Base-by-base conservation (phyloP, 2,329 filamentous ascomycete genomes). In the Ascochyta fabae region DNA sequence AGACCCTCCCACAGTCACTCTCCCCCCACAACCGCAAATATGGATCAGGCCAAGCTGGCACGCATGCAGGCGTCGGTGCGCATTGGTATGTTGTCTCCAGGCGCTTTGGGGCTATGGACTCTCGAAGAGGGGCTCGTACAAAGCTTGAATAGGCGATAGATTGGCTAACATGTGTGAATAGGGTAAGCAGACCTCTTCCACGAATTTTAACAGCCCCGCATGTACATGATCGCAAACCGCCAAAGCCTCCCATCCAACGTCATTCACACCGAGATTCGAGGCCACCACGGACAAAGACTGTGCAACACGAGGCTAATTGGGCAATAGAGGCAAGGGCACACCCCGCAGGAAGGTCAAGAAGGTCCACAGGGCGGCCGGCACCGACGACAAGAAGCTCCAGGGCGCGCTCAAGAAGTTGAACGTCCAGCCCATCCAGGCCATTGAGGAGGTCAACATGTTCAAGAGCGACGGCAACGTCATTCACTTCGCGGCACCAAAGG, bases 361-460 rank as follows among this genome's bases (percentile, higher is more conserved):
- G 83, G 91, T 94, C 69, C 91, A 96, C 81, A 92, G 92, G 80
- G 91, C 88, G 80, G 90, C 90, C 68, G 92, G 90, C 78, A 92
- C 91, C 80, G 95, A 99, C 79, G 95, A 99, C 89, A 98, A 97
- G 91, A 99, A 99, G 88, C 91, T 99, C 66, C 95, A 99, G 84
- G 87, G 89, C 61, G 84, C 92, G 62, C 86, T 99, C 69, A 99
- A 99, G 91, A 99, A 99, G 90, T 88, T 99, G 80, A 98, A 98
- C 83, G 94, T 96, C 58, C 95, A 99, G 87, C 95, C 95, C 75
- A 98, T 99, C 82, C 93, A 96, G 85, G 92, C 91, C 68, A 99
- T 99, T 74, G 95, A 99, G 88, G 95, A 99, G 86, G 95, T 99
- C 80, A 99, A 99, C 89, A 99, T 99, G 95, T 99, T 99, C 89